These are phyloP conservation scores for Diaporthe vexans DNA, from an alignment of 2,329 filamentous ascomycete species.

Conservation along the genomic window DNA sequence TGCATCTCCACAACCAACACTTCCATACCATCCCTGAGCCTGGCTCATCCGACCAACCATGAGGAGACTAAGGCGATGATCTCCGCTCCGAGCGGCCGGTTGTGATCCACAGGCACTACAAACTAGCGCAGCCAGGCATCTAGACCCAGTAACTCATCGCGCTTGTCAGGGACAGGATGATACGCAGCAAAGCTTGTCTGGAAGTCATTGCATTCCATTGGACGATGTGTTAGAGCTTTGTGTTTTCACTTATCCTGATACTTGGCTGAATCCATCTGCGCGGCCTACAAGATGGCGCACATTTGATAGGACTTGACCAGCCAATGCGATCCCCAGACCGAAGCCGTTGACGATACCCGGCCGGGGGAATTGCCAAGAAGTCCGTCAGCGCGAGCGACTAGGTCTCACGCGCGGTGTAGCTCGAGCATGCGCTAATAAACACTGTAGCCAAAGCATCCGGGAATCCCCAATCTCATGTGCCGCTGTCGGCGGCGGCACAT, in stretches of 20 bases:
- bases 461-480: not conserved
- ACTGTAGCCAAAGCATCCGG: not conserved
- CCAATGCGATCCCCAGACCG: not conserved
- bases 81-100: not conserved
- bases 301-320: too few relatives aligned
- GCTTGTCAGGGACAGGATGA: not conserved
- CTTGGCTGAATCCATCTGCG: too few relatives aligned
- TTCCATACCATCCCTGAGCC: not conserved
- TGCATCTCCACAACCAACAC: not conserved
- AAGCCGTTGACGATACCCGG: not conserved
- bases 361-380: too few relatives aligned
- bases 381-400: conserved; percentile 2
- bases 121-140: not conserved
- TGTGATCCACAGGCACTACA: not conserved
- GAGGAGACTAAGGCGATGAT: not conserved
- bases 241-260: too few relatives aligned
- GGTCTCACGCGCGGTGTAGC: not conserved
- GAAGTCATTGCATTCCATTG: too few relatives aligned
- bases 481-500: not conserved
- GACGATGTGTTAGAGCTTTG: too few relatives aligned
- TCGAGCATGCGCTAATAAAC: not conserved
- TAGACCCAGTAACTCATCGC: not conserved
- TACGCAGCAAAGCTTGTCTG: not conserved
- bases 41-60: not conserved
- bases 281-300: too few relatives aligned